Conservation (phyloP, 352 stramenopile genomes). For the Proteromonas lacertae region DNA sequence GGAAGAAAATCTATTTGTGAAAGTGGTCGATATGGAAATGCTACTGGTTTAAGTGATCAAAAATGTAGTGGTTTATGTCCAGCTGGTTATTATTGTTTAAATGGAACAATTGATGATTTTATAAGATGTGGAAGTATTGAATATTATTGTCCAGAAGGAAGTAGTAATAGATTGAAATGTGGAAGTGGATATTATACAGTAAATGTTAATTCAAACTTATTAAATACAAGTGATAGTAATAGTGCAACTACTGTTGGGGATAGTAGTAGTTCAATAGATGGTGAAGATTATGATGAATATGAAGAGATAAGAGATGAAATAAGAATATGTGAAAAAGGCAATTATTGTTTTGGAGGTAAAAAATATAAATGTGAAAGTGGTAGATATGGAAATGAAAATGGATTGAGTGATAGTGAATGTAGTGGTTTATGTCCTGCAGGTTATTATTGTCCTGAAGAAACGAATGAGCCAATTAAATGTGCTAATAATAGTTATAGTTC, state of each 20-base stretch:
- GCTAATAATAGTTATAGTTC: too few species aligned
- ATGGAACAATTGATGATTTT: background rate
- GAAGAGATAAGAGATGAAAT: too few species aligned
- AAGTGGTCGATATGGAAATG: background rate
- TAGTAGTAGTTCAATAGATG: too few species aligned
- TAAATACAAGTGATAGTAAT: conserved; percentile 27
- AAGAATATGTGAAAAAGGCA: background rate
- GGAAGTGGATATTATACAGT: background rate
- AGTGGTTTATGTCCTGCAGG: conserved; percentile 9
- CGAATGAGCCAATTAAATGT: conserved; percentile 14
- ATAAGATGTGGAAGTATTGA: background rate
- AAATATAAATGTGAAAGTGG: conserved; percentile 5
- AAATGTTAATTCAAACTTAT: background rate
- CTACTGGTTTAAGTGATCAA: conserved; percentile 1
- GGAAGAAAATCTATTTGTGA: conserved; percentile 4
- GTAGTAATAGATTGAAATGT: background rate
- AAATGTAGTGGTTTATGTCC: conserved; percentile 23
- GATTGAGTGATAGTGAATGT: conserved; percentile 8
- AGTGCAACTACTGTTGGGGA: too few species aligned
- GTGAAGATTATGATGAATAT: too few species aligned
- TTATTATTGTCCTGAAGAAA: conserved; percentile 23
- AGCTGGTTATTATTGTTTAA: conserved; percentile 20
- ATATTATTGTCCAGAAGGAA: background rate
- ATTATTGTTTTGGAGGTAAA: background rate
- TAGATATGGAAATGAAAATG: conserved; percentile 24